A percentile compares a stretch with the other conserved stretches of the same genome.
Evolutionary conservation across 108 stramenopile genomes (phyloP).

Genomic region (Nitzschia palea): DNA sequence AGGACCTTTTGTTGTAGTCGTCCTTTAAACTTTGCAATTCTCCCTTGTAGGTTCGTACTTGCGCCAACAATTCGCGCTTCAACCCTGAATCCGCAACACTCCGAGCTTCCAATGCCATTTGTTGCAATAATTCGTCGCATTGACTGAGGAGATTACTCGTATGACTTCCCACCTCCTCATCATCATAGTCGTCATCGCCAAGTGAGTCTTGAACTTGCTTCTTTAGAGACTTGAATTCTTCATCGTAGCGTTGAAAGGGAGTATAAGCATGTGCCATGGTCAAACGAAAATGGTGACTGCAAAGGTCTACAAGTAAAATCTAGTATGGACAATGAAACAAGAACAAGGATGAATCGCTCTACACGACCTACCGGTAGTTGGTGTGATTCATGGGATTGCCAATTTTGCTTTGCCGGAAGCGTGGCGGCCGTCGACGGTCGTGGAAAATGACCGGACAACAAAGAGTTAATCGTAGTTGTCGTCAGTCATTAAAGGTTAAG

Average conservation of each 20-base stretch:
- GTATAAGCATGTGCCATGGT: slow-evolving; percentile 29
- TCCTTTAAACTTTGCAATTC: slow-evolving; percentile 43
- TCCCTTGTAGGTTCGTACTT: slow-evolving; percentile 62
- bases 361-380: no score
- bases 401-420: no score
- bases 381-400: no score
- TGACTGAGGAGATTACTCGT: slow-evolving; percentile 74
- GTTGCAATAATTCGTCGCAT: slow-evolving; percentile 92
- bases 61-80: slow-evolving; percentile 74
- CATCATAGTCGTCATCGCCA: slow-evolving; percentile 20
- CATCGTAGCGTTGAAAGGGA: slow-evolving; percentile 92
- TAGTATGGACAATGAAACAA: no score
- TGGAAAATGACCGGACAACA: no score
- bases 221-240: slow-evolving; percentile 90
- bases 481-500: no score
- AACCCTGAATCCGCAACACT: slow-evolving; percentile 59
- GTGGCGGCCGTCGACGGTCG: no score
- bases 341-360: no score
- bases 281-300: no score
- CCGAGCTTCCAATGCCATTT: slow-evolving; percentile 94
- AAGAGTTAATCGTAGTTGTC: no score
- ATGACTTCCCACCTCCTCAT: slow-evolving; percentile 24
- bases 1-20: slow-evolving; percentile 45
- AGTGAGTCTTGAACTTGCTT: slow-evolving; percentile 68
- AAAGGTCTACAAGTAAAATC: no score